These are phyloP conservation scores for Dorcoceras hygrometricum DNA, from an alignment of 257 asterid species.

Conservation along the genomic window DNA sequence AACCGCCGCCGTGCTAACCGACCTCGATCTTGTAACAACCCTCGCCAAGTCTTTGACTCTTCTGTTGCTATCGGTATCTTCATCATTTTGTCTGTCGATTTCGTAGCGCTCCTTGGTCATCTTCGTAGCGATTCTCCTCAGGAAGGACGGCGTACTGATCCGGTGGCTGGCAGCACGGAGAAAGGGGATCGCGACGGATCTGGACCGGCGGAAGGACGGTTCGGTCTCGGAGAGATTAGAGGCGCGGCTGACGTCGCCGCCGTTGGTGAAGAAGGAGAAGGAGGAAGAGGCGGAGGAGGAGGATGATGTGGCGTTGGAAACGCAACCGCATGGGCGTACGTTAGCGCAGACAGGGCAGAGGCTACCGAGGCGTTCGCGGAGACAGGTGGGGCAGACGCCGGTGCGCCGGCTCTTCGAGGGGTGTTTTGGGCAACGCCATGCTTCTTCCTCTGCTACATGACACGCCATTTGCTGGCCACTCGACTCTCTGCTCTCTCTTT, in stretches of 20 bases:
- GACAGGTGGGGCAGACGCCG: conserved; percentile 80
- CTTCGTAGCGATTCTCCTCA: conserved; percentile 35
- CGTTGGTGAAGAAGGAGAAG: conserved; percentile 21
- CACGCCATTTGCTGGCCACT: conserved; percentile 25
- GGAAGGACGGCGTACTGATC: conserved; percentile 45
- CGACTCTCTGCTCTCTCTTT: not conserved
- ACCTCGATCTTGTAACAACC: conserved; percentile 68
- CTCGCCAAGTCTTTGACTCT: conserved; percentile 54
- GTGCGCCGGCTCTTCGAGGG: conserved; percentile 57
- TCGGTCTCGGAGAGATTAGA: conserved; percentile 28
- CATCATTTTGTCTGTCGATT: conserved; percentile 7
- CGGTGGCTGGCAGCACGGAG: conserved; percentile 28
- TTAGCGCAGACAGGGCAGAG: conserved; percentile 74
- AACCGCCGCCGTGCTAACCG: conserved; percentile 37
- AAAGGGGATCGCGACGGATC: conserved; percentile 69
- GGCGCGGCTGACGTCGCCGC: conserved; percentile 7
- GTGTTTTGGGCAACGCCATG: conserved; percentile 79
- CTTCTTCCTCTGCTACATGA: conserved; percentile 52
- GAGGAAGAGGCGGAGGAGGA: conserved; percentile 51
- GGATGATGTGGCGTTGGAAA: conserved; percentile 34
- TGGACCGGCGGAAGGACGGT: conserved; percentile 60
- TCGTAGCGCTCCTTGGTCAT: not conserved
- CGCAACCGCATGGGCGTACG: conserved; percentile 71
- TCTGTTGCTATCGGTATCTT: conserved; percentile 17
- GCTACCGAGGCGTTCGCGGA: conserved; percentile 66